Conservation (phyloP, 805 yeast species). For the Ogataea ramenticola region DNA sequence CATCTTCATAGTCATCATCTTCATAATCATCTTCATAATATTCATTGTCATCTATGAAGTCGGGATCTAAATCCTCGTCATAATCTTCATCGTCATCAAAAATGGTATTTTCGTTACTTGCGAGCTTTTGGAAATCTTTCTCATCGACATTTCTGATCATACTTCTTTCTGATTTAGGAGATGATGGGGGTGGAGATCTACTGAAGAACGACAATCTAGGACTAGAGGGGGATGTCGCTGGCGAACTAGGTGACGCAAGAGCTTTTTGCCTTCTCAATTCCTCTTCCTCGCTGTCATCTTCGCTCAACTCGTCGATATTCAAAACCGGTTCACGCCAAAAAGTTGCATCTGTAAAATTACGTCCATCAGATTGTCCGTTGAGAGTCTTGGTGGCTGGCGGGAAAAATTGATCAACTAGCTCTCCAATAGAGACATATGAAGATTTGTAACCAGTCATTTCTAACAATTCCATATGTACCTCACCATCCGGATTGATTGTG, state of each 20-base stretch:
- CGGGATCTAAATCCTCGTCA: constrained; percentile 11
- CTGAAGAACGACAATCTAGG: constrained; percentile 14
- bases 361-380: constrained; percentile 29
- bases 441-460: constrained; percentile 91
- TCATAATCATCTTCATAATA: constrained; percentile 13
- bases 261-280: constrained; percentile 16
- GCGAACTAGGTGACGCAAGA: neutral
- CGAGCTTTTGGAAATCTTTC: too few relatives aligned
- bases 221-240: constrained; percentile 7
- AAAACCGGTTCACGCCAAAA: constrained; percentile 85
- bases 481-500: constrained; percentile 94
- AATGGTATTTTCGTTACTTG: constrained; percentile 19
- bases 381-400: constrained; percentile 55
- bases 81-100: constrained; percentile 22
- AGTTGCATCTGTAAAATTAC: constrained; percentile 76
- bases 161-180: neutral
- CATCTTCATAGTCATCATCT: constrained; percentile 18
- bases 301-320: constrained; percentile 54
- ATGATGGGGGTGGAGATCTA: constrained; percentile 8
- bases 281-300: constrained; percentile 34
- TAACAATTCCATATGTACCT: constrained; percentile 92
- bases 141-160: neutral
- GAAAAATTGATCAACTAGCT: constrained; percentile 93
- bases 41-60: constrained; percentile 16
- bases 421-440: constrained; percentile 83